A percentile compares a stretch with the other conserved stretches of the same genome.
Conservation (phyloP, 2,329 filamentous ascomycete species). For the Fusarium brevicatenulatum region DNA sequence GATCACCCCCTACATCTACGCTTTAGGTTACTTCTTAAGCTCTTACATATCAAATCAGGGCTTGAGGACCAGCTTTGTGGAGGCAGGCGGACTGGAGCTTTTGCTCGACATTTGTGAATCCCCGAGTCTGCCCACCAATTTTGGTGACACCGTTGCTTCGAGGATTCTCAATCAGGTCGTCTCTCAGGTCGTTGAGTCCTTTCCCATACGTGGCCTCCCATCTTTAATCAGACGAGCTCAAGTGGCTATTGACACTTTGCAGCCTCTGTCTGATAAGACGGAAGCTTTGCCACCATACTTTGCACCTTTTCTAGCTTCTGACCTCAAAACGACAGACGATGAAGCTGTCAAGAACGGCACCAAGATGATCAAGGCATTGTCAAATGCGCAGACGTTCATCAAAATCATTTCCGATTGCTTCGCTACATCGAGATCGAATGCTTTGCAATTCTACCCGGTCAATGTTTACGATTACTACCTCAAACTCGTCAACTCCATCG, state of each 20-base stretch:
- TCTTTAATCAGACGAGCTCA: slow-evolving; percentile 81
- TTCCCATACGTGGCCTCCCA: slow-evolving; percentile 82
- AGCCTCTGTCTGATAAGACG: slow-evolving; percentile 67
- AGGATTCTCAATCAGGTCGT: slow-evolving; percentile 79
- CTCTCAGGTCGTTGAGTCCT: slow-evolving; percentile 80
- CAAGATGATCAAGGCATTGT: slow-evolving; percentile 78
- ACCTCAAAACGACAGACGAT: slow-evolving; percentile 46
- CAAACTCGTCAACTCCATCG: slow-evolving; percentile 77
- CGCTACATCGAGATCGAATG: slow-evolving; percentile 71
- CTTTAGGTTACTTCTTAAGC: slow-evolving; percentile 78
- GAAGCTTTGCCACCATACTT: slow-evolving; percentile 74
- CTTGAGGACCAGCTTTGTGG: slow-evolving; percentile 79
- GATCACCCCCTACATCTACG: slow-evolving; percentile 77
- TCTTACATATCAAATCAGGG: slow-evolving; percentile 79
- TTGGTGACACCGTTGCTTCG: slow-evolving; percentile 70
- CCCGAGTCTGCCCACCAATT: slow-evolving; percentile 76
- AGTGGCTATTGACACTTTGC: slow-evolving; percentile 72
- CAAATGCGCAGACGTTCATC: slow-evolving; percentile 80
- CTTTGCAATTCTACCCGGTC: slow-evolving; percentile 75
- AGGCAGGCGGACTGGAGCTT: slow-evolving; percentile 82
- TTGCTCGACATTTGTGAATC: slow-evolving; percentile 86
- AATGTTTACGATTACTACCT: slow-evolving; percentile 89
- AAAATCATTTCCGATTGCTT: slow-evolving; percentile 80
- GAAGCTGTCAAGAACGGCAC: slow-evolving; percentile 71
- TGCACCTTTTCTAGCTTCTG: slow-evolving; percentile 68